Conservation (phyloP, 148 eudicot genomes). For the Rhododendron ovatum region DNA sequence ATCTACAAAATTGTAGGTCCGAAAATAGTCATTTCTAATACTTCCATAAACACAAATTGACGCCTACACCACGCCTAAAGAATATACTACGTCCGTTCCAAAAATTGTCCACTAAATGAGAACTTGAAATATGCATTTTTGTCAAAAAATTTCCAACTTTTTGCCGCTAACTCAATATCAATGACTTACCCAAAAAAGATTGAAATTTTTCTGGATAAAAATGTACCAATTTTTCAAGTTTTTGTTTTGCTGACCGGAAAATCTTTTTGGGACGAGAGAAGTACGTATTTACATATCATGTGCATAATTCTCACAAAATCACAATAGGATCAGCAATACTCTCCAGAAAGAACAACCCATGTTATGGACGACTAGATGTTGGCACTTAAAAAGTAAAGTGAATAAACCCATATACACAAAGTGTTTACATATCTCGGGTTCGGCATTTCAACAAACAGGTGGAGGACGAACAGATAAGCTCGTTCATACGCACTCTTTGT, state of each 20-base stretch:
- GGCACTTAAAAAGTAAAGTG: neutral
- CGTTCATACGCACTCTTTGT: neutral
- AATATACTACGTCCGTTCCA: neutral
- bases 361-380: neutral
- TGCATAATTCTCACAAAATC: neutral
- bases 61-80: neutral
- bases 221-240: neutral
- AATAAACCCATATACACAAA: neutral
- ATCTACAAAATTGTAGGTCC: slow-evolving; percentile 28
- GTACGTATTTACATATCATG: neutral
- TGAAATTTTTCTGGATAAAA: neutral
- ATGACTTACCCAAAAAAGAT: neutral
- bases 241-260: neutral
- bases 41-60: neutral
- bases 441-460: slow-evolving; percentile 10
- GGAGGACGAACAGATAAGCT: neutral
- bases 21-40: neutral
- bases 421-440: neutral
- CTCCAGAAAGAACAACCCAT: neutral
- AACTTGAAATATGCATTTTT: neutral
- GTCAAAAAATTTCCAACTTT: neutral
- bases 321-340: neutral
- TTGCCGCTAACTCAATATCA: neutral
- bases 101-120: neutral
- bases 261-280: neutral